These are phyloP conservation scores for Xylaria sp. DNA, from an alignment of 2,329 filamentous ascomycete species.

Conservation along the genomic window DNA sequence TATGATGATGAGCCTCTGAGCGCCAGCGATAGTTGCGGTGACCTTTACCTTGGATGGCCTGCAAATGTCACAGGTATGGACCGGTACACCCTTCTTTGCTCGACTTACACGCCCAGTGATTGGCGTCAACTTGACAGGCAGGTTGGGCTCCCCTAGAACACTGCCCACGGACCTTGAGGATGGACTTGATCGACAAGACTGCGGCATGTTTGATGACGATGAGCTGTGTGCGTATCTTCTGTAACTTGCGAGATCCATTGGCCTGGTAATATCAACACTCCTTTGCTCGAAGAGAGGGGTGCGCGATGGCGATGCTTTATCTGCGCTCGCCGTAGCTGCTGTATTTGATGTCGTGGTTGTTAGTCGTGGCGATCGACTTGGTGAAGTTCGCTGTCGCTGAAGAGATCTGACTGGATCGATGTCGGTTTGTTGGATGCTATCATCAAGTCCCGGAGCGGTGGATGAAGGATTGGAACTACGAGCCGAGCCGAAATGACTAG, in stretches of 20 bases:
- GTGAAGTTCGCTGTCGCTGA: slow-evolving; percentile 35
- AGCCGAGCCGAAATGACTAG: slow-evolving; percentile 35
- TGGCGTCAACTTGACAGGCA: slow-evolving; percentile 48
- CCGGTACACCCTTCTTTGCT: slow-evolving; percentile 55
- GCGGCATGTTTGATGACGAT: slow-evolving; percentile 32
- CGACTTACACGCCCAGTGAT: slow-evolving; percentile 53
- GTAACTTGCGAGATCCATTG: slow-evolving; percentile 41
- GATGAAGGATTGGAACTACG: slow-evolving; percentile 35
- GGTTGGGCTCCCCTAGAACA: slow-evolving; percentile 31
- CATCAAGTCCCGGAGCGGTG: slow-evolving; percentile 38
- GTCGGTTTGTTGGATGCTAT: slow-evolving; percentile 34
- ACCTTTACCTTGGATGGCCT: slow-evolving; percentile 45
- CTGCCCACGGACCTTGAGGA: slow-evolving; percentile 40
- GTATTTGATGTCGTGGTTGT: slow-evolving; percentile 27
- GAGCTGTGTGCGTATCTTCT: slow-evolving; percentile 35
- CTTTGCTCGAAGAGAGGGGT: slow-evolving; percentile 31
- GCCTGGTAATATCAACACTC: slow-evolving; percentile 46
- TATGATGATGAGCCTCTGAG: slow-evolving; percentile 17
- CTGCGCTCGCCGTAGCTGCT: slow-evolving; percentile 5
- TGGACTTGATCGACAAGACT: slow-evolving; percentile 28
- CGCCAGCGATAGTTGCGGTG: not conserved
- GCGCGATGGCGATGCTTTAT: slow-evolving; percentile 23
- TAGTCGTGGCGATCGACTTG: slow-evolving; percentile 31
- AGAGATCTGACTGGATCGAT: slow-evolving; percentile 31
- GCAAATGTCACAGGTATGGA: slow-evolving; percentile 51